Percentiles rank a stretch among this genome's conserved stretches.
phyloP scores from a whole-genome alignment of 2,329 filamentous ascomycete genomes.

The Microcera coccophila region DNA sequence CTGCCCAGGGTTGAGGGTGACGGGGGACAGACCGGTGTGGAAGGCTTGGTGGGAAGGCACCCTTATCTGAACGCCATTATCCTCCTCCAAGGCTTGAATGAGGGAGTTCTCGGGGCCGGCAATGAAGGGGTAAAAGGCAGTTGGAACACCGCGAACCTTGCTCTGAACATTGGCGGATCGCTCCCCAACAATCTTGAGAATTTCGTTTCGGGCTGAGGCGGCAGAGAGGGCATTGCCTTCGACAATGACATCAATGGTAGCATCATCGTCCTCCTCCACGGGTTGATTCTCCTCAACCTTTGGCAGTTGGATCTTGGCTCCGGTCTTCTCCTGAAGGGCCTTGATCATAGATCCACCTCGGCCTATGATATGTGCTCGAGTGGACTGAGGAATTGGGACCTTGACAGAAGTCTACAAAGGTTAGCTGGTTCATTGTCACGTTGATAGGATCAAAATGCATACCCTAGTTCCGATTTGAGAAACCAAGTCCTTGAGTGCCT shows the following conservation, averaged over 20 bases:
- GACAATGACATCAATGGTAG: conserved; percentile 77
- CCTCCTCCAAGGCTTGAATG: conserved; percentile 67
- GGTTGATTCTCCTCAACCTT: conserved; percentile 64
- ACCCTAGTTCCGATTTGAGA: conserved; percentile 85
- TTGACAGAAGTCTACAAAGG: conserved; percentile 52
- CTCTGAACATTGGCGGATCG: conserved; percentile 77
- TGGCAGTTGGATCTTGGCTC: conserved; percentile 85
- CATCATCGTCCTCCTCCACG: conserved; percentile 67
- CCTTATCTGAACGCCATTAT: conserved; percentile 72
- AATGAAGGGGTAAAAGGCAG: conserved; percentile 95
- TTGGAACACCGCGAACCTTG: conserved; percentile 77
- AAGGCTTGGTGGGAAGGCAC: conserved; percentile 80
- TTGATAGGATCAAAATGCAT: conserved; percentile 25
- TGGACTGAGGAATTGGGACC: conserved; percentile 77
- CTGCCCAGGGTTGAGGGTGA: conserved; percentile 58
- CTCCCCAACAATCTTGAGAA: conserved; percentile 83
- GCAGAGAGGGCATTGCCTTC: conserved; percentile 90
- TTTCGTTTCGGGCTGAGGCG: conserved; percentile 76
- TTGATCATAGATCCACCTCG: conserved; percentile 88
- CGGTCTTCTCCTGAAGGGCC: conserved; percentile 81
- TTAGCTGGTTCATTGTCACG: conserved; percentile 17
- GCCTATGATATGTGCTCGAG: conserved; percentile 87
- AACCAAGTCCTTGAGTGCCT: conserved; percentile 85
- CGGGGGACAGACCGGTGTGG: conserved; percentile 65
- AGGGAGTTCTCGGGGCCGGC: conserved; percentile 70